Base-by-base conservation (phyloP, 2,329 filamentous ascomycete species). In the Fusarium keratoplasticum region DNA sequence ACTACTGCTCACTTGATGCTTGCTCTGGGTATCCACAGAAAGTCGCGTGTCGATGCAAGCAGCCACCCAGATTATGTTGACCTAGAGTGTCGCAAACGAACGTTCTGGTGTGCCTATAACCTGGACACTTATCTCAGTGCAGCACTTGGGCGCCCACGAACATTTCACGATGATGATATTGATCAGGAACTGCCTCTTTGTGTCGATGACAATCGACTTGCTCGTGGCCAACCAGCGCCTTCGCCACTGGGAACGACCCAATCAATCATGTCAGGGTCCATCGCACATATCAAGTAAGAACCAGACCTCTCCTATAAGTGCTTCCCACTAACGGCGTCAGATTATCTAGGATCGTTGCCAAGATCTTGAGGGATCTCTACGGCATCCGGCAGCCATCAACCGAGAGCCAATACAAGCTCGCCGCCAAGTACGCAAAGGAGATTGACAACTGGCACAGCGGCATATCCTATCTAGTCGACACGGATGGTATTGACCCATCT, bases 51-150 rank as follows among this genome's bases (percentile, higher is more conserved):
- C 3, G 72, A 76, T 9, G 27, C 59, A 4, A 62, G 25, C 20
- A 61, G 67, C 25, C 54, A 35, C 4, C 63, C 52, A 8, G 76
- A 68, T 2, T 57, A 75, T 4, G 71, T 85, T 25, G 82, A 84
- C 36, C 63, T 80, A 0, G 83, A 86, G 64, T 84, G 82, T 60
- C 81, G 84, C 2, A 80, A 82, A 25, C 78, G 84, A 1, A 84
- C 89, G 0, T 92, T 93, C 61, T 93, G 91, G 91, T 89, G 88
- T 35, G 88, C 89, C 0, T 93, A 92, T 75, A 89, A 86, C 16
- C 81, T 93, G 5, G 90, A 93, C 76, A 90, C 89, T 60, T 92
- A 93, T 69, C 84, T 93, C 14, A 90, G 90, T 64, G 88, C 89
- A 22, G 88, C 90, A 59, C 85, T 92, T 11, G 91, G 91, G 2